Conservation (phyloP, 164 flowering plant species). For the Macadamia integrifolia region DNA sequence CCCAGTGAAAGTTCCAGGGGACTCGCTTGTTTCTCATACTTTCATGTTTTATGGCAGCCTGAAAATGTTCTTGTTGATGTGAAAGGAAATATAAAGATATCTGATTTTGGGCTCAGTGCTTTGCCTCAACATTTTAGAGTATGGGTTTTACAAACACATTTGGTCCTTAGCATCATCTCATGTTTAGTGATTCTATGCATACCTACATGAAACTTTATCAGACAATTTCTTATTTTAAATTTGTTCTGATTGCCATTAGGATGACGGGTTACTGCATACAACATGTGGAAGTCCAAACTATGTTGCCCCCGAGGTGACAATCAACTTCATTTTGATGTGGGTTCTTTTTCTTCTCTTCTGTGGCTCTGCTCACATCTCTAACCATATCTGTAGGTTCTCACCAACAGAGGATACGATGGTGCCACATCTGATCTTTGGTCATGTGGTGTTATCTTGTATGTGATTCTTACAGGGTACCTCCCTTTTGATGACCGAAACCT, state of each 20-base stretch:
- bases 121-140: constrained; percentile 92
- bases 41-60: constrained; percentile 41
- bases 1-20: too few species aligned
- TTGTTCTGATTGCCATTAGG: constrained; percentile 28
- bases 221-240: not conserved
- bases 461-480: constrained; percentile 76
- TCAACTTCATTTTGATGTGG: not conserved
- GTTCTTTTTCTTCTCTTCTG: not conserved
- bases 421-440: constrained; percentile 90
- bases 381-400: constrained; percentile 36
- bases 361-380: too few species aligned
- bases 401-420: constrained; percentile 86
- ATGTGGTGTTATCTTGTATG: constrained; percentile 88
- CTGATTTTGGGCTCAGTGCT: constrained; percentile 98
- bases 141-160: not conserved
- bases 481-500: constrained; percentile 94
- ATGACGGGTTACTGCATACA: constrained; percentile 88
- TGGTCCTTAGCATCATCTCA: not conserved
- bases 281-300: constrained; percentile 98
- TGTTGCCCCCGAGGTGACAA: constrained; percentile 81
- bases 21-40: not conserved
- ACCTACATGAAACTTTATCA: not conserved
- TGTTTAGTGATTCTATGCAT: not conserved
- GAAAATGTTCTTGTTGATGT: constrained; percentile 86
- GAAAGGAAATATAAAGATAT: constrained; percentile 77